Evolutionary conservation across 2,329 filamentous ascomycete species (phyloP).

Genomic region (Tolypocladium paradoxum): DNA sequence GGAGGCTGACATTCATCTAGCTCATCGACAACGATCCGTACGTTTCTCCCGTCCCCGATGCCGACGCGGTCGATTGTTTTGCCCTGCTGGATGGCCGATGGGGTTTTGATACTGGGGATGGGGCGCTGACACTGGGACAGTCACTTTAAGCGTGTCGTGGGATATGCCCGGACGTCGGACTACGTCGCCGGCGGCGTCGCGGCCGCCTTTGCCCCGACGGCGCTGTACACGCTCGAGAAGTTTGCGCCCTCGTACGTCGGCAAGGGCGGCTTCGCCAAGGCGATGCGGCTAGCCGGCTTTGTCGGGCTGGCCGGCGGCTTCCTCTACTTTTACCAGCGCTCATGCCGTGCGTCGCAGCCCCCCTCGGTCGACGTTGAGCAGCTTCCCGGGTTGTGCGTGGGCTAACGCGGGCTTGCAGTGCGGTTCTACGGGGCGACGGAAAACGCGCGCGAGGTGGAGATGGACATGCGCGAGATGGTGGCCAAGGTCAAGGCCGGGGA

Average conservation of each 20-base stretch:
- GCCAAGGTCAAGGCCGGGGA: constrained; percentile 87
- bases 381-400: no score
- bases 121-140: constrained; percentile 35
- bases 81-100: not conserved
- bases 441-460: constrained; percentile 81
- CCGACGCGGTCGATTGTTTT: not conserved
- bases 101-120: not conserved
- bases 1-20: constrained; percentile 37
- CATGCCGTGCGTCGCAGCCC: constrained; percentile 60
- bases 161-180: constrained; percentile 79
- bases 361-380: no score
- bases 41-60: constrained; percentile 8
- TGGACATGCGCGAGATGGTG: constrained; percentile 99
- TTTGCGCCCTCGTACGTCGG: constrained; percentile 77
- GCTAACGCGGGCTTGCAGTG: constrained; percentile 38
- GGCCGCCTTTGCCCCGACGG: constrained; percentile 59
- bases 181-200: constrained; percentile 61
- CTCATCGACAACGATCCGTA: constrained; percentile 99
- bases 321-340: constrained; percentile 75
- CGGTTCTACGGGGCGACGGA: constrained; percentile 94
- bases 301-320: constrained; percentile 71
- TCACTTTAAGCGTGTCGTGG: constrained; percentile 81
- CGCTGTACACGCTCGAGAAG: constrained; percentile 72
- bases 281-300: constrained; percentile 67
- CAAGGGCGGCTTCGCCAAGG: constrained; percentile 68